These are phyloP conservation scores for Geranomyces michiganensis DNA, from an alignment of 192 early-diverging fungal genomes.

Conservation along the genomic window DNA sequence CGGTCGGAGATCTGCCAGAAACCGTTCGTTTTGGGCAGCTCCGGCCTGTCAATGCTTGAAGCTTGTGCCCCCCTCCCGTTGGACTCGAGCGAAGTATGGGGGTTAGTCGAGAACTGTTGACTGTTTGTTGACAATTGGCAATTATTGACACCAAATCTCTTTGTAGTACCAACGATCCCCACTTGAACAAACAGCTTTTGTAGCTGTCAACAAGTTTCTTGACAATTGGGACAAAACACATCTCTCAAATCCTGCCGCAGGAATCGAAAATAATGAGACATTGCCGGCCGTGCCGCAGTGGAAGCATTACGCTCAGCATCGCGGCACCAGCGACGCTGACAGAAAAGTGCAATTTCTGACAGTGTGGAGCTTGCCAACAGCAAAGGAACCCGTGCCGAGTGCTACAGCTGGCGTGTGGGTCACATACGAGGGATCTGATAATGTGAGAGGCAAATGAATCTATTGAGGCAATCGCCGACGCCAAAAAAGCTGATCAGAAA, in stretches of 20 bases:
- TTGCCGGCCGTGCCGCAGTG: slow-evolving; percentile 15
- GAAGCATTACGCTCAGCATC: slow-evolving; percentile 20
- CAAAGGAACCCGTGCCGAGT: slow-evolving; percentile 35
- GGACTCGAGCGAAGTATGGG: not conserved
- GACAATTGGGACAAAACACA: slow-evolving; percentile 12
- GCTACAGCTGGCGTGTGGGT: slow-evolving; percentile 49
- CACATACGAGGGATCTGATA: slow-evolving; percentile 13
- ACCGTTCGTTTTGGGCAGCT: too few relatives aligned
- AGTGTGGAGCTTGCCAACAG: slow-evolving; percentile 40
- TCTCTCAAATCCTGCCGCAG: not conserved
- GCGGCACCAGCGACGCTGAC: slow-evolving; percentile 8
- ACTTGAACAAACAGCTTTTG: slow-evolving; percentile 3
- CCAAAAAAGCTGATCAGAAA: not conserved
- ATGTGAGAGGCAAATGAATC: too few relatives aligned
- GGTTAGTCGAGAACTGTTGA: not conserved
- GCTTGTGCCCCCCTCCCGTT: too few relatives aligned
- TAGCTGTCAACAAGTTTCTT: slow-evolving; percentile 10
- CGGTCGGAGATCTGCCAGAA: too few relatives aligned
- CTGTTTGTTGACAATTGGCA: not conserved
- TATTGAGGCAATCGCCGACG: too few relatives aligned
- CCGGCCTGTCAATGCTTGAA: too few relatives aligned
- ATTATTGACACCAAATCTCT: not conserved
- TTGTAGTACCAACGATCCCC: not conserved
- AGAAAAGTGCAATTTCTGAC: slow-evolving; percentile 36
- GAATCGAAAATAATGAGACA: not conserved